Percentiles rank a stretch among this genome's conserved stretches.
Conservation (phyloP, 2,329 filamentous ascomycete genomes). For the Tolypocladium album region DNA sequence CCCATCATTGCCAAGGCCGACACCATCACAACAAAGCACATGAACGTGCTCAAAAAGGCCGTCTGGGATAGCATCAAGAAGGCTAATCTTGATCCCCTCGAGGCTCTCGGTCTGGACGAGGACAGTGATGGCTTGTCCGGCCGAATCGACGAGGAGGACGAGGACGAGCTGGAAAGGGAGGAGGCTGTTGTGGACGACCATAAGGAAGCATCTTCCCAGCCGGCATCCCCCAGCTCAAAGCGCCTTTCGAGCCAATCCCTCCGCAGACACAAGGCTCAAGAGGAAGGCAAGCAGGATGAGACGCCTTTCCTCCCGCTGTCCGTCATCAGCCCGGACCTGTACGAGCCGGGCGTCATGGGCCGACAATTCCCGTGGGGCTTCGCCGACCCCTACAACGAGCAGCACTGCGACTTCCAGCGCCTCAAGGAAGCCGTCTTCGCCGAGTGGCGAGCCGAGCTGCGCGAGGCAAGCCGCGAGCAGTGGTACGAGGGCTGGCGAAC, state of each 20-base stretch:
- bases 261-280: constrained; percentile 33
- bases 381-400: constrained; percentile 80
- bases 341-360: constrained; percentile 69
- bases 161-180: constrained; percentile 39
- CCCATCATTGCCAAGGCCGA: constrained; percentile 95
- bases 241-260: constrained; percentile 35
- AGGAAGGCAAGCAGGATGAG: constrained; percentile 38
- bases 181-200: constrained; percentile 16
- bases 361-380: constrained; percentile 95
- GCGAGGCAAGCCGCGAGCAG: constrained; percentile 79
- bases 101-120: constrained; percentile 74
- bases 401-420: constrained; percentile 88
- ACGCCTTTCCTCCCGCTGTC: constrained; percentile 75
- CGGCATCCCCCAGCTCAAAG: constrained; percentile 29
- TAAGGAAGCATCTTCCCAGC: constrained; percentile 17
- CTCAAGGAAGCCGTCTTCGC: constrained; percentile 87
- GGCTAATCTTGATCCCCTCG: constrained; percentile 78
- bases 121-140: constrained; percentile 51
- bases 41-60: constrained; percentile 80
- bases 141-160: constrained; percentile 47
- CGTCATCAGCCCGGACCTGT: constrained; percentile 86
- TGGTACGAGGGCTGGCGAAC: constrained; percentile 97
- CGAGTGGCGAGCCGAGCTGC: constrained; percentile 86
- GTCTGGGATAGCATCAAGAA: constrained; percentile 84
- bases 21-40: constrained; percentile 90